Base-by-base conservation (phyloP, 2,329 filamentous ascomycete species). In the Cadophora luteo-olivacea region DNA sequence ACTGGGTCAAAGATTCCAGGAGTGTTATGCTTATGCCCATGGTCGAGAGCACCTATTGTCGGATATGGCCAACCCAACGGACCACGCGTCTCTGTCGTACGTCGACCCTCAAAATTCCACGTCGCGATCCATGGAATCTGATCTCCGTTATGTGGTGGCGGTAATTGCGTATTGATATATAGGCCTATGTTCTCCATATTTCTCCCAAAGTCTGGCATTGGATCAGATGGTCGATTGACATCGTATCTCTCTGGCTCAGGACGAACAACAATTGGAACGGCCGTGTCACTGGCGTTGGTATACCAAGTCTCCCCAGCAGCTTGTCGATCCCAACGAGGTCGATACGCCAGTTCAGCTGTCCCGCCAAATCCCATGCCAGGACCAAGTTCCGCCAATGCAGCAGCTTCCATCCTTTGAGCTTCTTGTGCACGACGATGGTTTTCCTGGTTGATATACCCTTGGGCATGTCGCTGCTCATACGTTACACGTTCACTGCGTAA, bases 1-100 rank as follows among this genome's bases (percentile, higher is more conserved):
- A 38, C 32, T 19, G 29, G 29, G 38, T 57, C 54, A 22, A 32
- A 32, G 12, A 36, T 36, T 3, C 33, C 54, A 36, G 8, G 16
- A 5, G 29, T 57, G 19, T 36, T 54, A 32, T 54, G 51, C 14
- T 54, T 29, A 38, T 57, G 54, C 2, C 32, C 19, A 22, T n/a
- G 32, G 9, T 32, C n/a, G 8, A 57, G 33, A 19, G 29, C 8
- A 4, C 22, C 25, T 19, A 57, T 24, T 0, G 32, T 57, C 24
- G 54, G 54, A 24, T 57, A 57, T 6, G 54, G 54, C 54, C 54
- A 57, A 38, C 54, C 54, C 16, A 57, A 8, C 32, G 54, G 54
- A 12, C 54, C 54, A 1, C 54, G 6, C 19, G 54, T 57, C 54
- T 57, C 54, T 3, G 12, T 29, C 8, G 14, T 38, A 2, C n/a